Evolutionary conservation across 306 rosid species (phyloP).

Genomic region (Adenanthera pavonina): DNA sequence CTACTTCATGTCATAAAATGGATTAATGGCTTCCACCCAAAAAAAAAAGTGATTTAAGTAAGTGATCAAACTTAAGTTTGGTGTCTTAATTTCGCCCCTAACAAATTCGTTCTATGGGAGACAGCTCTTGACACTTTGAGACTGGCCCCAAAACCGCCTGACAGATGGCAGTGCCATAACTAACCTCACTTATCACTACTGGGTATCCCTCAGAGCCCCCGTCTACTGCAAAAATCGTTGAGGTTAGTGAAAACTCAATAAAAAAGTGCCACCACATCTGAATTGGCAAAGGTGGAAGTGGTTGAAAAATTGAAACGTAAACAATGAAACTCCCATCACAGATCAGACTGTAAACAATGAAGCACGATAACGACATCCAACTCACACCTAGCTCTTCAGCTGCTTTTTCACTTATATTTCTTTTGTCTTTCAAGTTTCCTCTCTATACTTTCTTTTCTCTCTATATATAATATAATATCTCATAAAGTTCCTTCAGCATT

Average conservation of each 20-base stretch:
- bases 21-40: background rate
- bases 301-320: background rate
- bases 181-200: background rate
- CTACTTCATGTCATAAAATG: background rate
- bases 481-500: slow-evolving; percentile 33
- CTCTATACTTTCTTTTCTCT: background rate
- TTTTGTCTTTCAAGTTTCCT: background rate
- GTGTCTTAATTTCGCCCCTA: background rate
- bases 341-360: background rate
- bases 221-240: background rate
- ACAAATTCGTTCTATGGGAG: background rate
- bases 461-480: background rate
- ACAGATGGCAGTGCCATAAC: background rate
- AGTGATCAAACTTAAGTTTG: background rate
- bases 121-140: background rate
- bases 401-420: slow-evolving; percentile 6
- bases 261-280: background rate
- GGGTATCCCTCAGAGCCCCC: background rate
- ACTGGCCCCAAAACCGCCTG: background rate
- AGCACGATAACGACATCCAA: background rate
- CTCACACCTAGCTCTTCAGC: background rate
- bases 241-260: background rate
- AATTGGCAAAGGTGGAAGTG: background rate
- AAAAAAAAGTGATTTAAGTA: background rate
- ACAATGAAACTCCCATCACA: slow-evolving; percentile 4